phyloP scores from a whole-genome alignment of 768 basidiomycete species.

The Russula earlei region DNA sequence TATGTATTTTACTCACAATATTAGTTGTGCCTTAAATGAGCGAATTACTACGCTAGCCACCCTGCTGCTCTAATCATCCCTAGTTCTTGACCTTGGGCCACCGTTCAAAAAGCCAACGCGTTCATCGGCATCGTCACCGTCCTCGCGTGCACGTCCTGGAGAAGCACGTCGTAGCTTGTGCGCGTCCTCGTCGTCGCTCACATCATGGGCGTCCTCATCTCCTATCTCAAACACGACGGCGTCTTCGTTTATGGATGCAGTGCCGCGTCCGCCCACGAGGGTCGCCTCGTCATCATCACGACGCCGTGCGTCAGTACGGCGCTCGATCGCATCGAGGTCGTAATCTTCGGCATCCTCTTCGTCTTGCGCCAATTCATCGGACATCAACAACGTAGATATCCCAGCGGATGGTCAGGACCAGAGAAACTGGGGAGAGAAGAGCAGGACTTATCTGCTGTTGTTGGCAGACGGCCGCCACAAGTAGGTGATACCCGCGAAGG shows the following conservation, averaged over 20 bases:
- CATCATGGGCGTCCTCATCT: constrained; percentile 58
- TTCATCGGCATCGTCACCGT: constrained; percentile 43
- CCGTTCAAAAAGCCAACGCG: constrained; percentile 54
- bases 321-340: constrained; percentile 68
- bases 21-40: constrained; percentile 7
- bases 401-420: constrained; percentile 19
- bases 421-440: not conserved
- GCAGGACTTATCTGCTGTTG: constrained; percentile 67
- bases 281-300: constrained; percentile 59
- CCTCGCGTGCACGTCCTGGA: constrained; percentile 42
- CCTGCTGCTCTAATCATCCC: constrained; percentile 11
- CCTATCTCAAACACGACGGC: constrained; percentile 87
- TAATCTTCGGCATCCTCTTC: constrained; percentile 92
- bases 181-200: constrained; percentile 45
- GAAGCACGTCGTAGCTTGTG: constrained; percentile 41
- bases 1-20: constrained; percentile 29
- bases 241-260: constrained; percentile 46
- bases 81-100: constrained; percentile 4
- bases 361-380: constrained; percentile 91
- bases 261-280: constrained; percentile 52
- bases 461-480: constrained; percentile 90
- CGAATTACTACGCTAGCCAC: not conserved
- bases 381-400: constrained; percentile 77
- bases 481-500: constrained; percentile 75
- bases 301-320: constrained; percentile 37